phyloP scores from a whole-genome alignment of 2,329 filamentous ascomycete genomes.

The Sclerotinia sclerotiorum region DNA sequence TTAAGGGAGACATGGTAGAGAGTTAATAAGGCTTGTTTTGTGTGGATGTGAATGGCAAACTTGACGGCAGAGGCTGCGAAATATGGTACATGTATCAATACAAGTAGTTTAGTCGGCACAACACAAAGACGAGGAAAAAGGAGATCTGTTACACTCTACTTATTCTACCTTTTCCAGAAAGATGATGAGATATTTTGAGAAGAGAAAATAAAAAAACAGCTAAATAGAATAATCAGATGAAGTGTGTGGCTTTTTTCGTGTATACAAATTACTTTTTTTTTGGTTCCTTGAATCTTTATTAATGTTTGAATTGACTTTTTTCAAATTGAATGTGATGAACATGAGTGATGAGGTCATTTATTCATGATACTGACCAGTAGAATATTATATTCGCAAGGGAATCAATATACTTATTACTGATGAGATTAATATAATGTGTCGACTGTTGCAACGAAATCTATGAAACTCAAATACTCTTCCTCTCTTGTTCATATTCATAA shows the following conservation, averaged over 20 bases:
- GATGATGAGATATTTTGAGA: slow-evolving; percentile 21
- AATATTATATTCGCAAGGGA: background rate
- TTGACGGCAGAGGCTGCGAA: slow-evolving; percentile 31
- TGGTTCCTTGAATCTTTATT: background rate
- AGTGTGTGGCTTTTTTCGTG: slow-evolving; percentile 8
- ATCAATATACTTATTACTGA: no score
- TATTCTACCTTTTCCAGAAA: slow-evolving; percentile 3
- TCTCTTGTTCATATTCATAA: no score
- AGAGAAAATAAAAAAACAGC: background rate
- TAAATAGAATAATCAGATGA: slow-evolving; percentile 14
- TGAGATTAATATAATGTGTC: no score
- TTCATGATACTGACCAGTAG: background rate
- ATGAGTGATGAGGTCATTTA: background rate
- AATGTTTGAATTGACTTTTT: background rate
- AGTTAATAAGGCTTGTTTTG: slow-evolving; percentile 24
- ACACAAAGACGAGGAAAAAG: slow-evolving; percentile 8
- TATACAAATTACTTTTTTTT: slow-evolving; percentile 6
- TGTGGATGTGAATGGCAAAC: slow-evolving; percentile 36
- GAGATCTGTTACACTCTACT: slow-evolving; percentile 15
- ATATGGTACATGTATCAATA: slow-evolving; percentile 25
- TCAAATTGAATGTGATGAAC: background rate
- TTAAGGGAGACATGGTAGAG: slow-evolving; percentile 20
- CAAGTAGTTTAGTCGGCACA: slow-evolving; percentile 15
- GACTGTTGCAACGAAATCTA: no score
- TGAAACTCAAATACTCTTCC: no score